phyloP scores from a whole-genome alignment of 345 rosid genomes.

The Salix exigua region DNA sequence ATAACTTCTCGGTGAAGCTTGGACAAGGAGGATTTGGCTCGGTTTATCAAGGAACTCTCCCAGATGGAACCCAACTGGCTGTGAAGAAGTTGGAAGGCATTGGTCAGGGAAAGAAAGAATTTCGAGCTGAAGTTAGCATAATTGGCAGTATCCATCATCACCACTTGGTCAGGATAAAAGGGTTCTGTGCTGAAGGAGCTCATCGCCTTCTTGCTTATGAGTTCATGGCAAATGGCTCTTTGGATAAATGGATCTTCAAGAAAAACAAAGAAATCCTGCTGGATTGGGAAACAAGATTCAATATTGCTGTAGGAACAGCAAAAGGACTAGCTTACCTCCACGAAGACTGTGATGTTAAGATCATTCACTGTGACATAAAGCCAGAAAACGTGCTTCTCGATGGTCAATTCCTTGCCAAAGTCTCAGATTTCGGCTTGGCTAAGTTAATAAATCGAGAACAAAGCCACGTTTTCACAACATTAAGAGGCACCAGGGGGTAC shows the following conservation, averaged over 20 bases:
- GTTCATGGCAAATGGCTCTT: slow-evolving; percentile 73
- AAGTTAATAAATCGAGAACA: slow-evolving; percentile 91
- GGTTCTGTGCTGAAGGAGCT: slow-evolving; percentile 85
- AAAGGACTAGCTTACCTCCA: slow-evolving; percentile 93
- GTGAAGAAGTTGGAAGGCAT: slow-evolving; percentile 94
- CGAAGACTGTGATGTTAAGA: slow-evolving; percentile 77
- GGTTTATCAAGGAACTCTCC: slow-evolving; percentile 70
- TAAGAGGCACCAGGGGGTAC: slow-evolving; percentile 91
- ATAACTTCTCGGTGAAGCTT: slow-evolving; percentile 69
- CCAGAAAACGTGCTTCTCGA: slow-evolving; percentile 91
- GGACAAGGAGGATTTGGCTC: slow-evolving; percentile 98
- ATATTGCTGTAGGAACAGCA: slow-evolving; percentile 76
- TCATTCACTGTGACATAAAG: slow-evolving; percentile 87
- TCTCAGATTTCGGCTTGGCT: slow-evolving; percentile 90
- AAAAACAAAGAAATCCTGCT: slow-evolving; percentile 37
- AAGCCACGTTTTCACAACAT: slow-evolving; percentile 84
- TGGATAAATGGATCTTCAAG: slow-evolving; percentile 89
- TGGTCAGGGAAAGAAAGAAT: slow-evolving; percentile 95
- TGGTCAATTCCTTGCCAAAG: slow-evolving; percentile 72
- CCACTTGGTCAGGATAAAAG: slow-evolving; percentile 78
- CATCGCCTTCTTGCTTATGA: slow-evolving; percentile 85
- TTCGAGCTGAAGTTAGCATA: slow-evolving; percentile 86
- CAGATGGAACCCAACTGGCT: slow-evolving; percentile 73
- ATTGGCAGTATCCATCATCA: slow-evolving; percentile 92
- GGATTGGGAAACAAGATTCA: slow-evolving; percentile 75